Percentiles rank a stretch among this genome's conserved stretches.
Evolutionary conservation across 371 early-diverging fungal species (phyloP).

Genomic region (Mucor indicus): DNA sequence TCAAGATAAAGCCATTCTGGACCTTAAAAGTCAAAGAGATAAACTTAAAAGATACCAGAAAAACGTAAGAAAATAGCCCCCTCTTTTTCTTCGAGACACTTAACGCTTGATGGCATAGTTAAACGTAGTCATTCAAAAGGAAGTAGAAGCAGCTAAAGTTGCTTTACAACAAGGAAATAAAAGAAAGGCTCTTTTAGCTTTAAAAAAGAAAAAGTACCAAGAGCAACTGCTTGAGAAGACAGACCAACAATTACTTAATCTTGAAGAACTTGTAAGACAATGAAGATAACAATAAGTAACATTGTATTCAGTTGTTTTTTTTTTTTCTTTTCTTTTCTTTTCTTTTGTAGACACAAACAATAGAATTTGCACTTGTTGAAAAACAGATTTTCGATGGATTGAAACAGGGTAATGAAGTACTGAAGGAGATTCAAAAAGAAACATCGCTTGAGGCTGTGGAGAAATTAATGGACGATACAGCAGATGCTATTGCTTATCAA

Average conservation of each 20-base stretch:
- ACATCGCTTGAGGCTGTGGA: constrained; percentile 93
- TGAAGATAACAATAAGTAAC: background rate
- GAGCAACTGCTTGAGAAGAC: constrained; percentile 81
- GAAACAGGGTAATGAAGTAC: constrained; percentile 78
- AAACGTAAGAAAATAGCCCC: constrained; percentile 48
- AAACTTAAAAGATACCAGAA: constrained; percentile 89
- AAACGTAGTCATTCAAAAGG: constrained; percentile 60
- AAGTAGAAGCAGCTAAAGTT: constrained; percentile 61
- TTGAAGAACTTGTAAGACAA: constrained; percentile 79
- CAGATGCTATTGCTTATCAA: constrained; percentile 94
- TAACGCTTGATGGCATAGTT: constrained; percentile 39
- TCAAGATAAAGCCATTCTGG: constrained; percentile 90
- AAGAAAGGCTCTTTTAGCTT: constrained; percentile 80
- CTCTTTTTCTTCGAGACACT: background rate
- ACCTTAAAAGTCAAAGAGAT: constrained; percentile 93
- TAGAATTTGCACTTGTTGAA: constrained; percentile 91
- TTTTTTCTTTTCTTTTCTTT: background rate
- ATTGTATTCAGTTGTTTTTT: background rate
- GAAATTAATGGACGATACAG: constrained; percentile 92
- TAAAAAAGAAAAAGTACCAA: constrained; percentile 95
- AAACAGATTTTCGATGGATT: constrained; percentile 84
- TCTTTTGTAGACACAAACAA: constrained; percentile 64
- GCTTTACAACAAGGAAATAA: constrained; percentile 73
- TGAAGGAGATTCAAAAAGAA: constrained; percentile 87
- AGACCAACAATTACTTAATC: constrained; percentile 79